Evolutionary conservation across 2,329 filamentous ascomycete species (phyloP).

Genomic region (Nemania serpens): DNA sequence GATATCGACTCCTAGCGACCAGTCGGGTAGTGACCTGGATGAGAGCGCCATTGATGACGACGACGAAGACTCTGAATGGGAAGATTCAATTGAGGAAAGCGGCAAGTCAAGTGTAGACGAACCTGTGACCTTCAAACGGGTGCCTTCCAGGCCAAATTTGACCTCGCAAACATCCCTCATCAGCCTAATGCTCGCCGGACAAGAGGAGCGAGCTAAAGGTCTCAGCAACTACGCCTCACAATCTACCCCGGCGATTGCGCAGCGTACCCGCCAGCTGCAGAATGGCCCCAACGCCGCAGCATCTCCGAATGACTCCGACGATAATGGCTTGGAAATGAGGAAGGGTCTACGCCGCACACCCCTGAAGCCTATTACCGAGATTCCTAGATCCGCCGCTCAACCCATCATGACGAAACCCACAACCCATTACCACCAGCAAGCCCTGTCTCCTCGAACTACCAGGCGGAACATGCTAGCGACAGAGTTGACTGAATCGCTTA

Average conservation of each 20-base stretch:
- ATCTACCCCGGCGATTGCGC: slow-evolving; percentile 70
- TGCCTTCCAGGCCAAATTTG: slow-evolving; percentile 85
- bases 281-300: slow-evolving; percentile 50
- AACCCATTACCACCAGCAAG: slow-evolving; percentile 65
- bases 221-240: slow-evolving; percentile 72
- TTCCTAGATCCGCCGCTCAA: slow-evolving; percentile 70
- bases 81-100: slow-evolving; percentile 77
- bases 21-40: slow-evolving; percentile 69
- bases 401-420: slow-evolving; percentile 77
- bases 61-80: slow-evolving; percentile 64
- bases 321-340: slow-evolving; percentile 68
- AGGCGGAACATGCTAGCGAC: slow-evolving; percentile 94
- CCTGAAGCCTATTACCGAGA: slow-evolving; percentile 62
- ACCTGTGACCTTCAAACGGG: slow-evolving; percentile 81
- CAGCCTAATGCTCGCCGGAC: slow-evolving; percentile 79
- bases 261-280: slow-evolving; percentile 61
- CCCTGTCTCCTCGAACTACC: slow-evolving; percentile 88
- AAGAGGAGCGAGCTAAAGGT: slow-evolving; percentile 72
- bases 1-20: slow-evolving; percentile 63
- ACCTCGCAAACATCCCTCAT: slow-evolving; percentile 86
- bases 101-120: slow-evolving; percentile 83
- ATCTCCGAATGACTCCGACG: slow-evolving; percentile 64
- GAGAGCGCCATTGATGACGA: slow-evolving; percentile 83
- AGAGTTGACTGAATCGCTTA: slow-evolving; percentile 89
- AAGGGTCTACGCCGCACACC: slow-evolving; percentile 55